Base-by-base conservation (phyloP, 176 grass and related monocot genomes). In the Secale cereale region DNA sequence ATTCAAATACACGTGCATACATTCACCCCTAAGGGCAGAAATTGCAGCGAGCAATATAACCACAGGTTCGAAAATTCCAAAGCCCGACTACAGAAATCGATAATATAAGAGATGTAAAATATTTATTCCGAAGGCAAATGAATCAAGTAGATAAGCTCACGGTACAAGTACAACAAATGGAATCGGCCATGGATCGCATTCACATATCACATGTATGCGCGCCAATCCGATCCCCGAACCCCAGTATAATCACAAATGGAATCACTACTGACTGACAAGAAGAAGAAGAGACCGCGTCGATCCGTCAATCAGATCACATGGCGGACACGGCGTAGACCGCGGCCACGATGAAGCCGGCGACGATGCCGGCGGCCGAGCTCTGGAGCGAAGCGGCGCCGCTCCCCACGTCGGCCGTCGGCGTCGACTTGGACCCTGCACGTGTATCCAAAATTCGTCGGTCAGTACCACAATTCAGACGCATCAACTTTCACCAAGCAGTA, bases 391-490 rank as follows among this genome's bases (percentile, higher is more conserved):
- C 26, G 16, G 17, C 72, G 9, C n/a, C 68, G 46, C 40, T 57
- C 11, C 41, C 57, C 1, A 43, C 9, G 28, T 39, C 2, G 1
- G 79, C 48, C 22, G 78, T 14, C 33, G 88, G 89, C 59, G 80
- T 80, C n/a, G 81, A 59, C 76, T 87, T 91, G 1, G 89, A 91
- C 10, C 89, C 88, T 52, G 70, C 40, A 2, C 0, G 37, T 70
- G 7, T 4, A 15, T 27, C 65, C 10, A 68, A 70, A 63, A 63
- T 10, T 33, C 61, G 63, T 16, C 7, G 14, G 61, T 83, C 10
- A 73, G 81, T 71, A 7, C 25, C 14, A 9, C 9, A 8, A 20
- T 19, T 35, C 22, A 61, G 32, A 26, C 54, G 26, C 23, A 43
- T 50, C 41, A 31, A 48, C 3, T 22, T 12, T 70, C n/a, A 14